phyloP scores from a whole-genome alignment of 2,329 filamentous ascomycete genomes.

The Xylogone sp. region DNA sequence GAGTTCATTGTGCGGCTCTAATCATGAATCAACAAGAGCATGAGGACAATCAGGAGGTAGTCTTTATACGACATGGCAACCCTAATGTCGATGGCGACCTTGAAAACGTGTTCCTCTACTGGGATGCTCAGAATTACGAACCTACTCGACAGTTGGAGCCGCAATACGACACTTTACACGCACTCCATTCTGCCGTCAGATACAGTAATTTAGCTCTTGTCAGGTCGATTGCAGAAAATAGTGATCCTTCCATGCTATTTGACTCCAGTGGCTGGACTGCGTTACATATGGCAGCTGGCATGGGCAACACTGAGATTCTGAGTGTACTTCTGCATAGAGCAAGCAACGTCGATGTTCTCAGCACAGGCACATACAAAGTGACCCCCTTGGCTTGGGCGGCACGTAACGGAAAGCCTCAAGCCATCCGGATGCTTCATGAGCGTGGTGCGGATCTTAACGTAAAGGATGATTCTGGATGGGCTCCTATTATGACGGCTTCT shows the following conservation, averaged over 20 bases:
- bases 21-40: background rate
- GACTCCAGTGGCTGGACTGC: background rate
- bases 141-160: background rate
- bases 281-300: background rate
- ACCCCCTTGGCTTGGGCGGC: background rate
- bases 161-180: background rate
- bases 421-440: background rate
- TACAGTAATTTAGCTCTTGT: background rate
- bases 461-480: background rate
- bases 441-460: background rate
- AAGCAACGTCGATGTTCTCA: background rate
- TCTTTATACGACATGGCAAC: background rate
- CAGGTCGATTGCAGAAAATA: background rate
- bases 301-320: background rate
- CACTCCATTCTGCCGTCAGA: background rate
- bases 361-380: background rate
- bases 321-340: background rate
- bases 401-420: background rate
- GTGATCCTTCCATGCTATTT: background rate
- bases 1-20: background rate
- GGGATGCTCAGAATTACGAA: background rate
- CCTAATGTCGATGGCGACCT: background rate
- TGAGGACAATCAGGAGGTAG: background rate
- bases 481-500: background rate
- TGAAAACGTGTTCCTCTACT: background rate